Evolutionary conservation across 345 rosid genomes (phyloP).

Genomic region (Gossypium longicalyx): DNA sequence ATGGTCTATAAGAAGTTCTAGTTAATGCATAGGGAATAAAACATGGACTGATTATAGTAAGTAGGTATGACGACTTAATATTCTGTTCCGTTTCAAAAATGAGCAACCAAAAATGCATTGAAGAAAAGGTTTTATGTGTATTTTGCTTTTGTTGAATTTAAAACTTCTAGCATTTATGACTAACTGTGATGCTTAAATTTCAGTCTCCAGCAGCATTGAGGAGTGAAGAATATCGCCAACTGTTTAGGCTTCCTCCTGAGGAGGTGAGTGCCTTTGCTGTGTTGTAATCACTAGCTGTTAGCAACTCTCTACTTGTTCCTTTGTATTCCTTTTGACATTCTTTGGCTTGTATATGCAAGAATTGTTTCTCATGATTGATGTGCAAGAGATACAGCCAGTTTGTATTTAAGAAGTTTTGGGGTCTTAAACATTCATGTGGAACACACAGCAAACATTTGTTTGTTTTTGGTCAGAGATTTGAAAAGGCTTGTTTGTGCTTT

Average conservation of each 20-base stretch:
- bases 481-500: background rate
- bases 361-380: background rate
- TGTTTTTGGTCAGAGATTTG: background rate
- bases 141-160: constrained; percentile 40
- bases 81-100: background rate
- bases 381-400: background rate
- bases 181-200: constrained; percentile 11
- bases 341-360: background rate
- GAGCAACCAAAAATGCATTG: too few relatives aligned
- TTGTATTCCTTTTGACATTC: background rate
- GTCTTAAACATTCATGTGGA: background rate
- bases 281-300: background rate
- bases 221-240: constrained; percentile 87
- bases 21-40: background rate
- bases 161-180: background rate
- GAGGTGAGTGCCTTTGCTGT: constrained; percentile 46
- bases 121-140: too few relatives aligned
- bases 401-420: background rate
- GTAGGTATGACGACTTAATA: too few relatives aligned
- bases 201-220: constrained; percentile 49
- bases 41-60: background rate
- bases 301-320: background rate
- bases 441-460: background rate
- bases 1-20: background rate
- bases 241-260: constrained; percentile 77